These are phyloP conservation scores for Zygosaccharomyces siamensis DNA, from an alignment of 805 yeast species.

Conservation along the genomic window DNA sequence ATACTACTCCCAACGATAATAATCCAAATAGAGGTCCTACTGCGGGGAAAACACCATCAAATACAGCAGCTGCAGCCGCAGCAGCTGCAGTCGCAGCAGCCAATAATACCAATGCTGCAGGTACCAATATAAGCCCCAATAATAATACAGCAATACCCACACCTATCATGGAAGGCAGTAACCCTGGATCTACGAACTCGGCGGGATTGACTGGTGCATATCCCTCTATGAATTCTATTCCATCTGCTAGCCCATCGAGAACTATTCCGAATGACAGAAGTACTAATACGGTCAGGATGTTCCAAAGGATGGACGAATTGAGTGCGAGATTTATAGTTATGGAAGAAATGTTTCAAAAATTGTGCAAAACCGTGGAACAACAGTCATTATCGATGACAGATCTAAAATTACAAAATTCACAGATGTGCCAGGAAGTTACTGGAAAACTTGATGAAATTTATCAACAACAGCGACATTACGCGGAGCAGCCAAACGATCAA, in stretches of 20 bases:
- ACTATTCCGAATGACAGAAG: constrained; percentile 10
- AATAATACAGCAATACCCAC: constrained; percentile 12
- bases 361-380: constrained; percentile 23
- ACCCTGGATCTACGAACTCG: constrained; percentile 12
- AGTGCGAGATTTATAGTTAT: constrained; percentile 29
- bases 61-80: constrained; percentile 5
- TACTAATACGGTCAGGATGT: constrained; percentile 23
- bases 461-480: not conserved
- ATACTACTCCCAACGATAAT: not conserved
- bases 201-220: constrained; percentile 10
- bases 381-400: constrained; percentile 19
- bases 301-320: constrained; percentile 34
- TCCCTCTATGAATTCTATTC: constrained; percentile 8
- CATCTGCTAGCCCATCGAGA: constrained; percentile 10
- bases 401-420: constrained; percentile 10
- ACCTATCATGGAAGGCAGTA: constrained; percentile 11
- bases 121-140: constrained; percentile 8
- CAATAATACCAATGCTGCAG: not conserved
- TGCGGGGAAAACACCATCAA: not conserved
- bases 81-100: constrained; percentile 7
- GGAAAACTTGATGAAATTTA: constrained; percentile 6
- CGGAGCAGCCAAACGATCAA: constrained; percentile 9
- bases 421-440: constrained; percentile 6
- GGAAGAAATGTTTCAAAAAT: constrained; percentile 31
- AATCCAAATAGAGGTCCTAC: not conserved